Evolutionary conservation across 2,329 filamentous ascomycete genomes (phyloP).

Genomic region (Fusarium verticillioides): DNA sequence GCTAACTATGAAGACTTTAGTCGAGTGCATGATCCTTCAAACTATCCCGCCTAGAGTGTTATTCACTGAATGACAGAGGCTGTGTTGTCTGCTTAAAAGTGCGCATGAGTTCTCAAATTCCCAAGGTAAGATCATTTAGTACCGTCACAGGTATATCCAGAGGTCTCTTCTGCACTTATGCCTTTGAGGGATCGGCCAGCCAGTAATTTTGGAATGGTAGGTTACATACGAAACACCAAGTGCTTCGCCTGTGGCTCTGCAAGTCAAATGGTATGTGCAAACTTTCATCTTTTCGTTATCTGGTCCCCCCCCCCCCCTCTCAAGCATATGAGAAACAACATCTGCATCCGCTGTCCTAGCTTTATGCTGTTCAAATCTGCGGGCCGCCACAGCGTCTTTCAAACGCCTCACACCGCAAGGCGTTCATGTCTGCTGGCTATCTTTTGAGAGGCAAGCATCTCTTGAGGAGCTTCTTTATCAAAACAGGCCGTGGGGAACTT

Average conservation of each 20-base stretch:
- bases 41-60: conserved; percentile 3
- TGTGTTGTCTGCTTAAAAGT: conserved; percentile 26
- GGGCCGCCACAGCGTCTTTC: not conserved
- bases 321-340: not conserved
- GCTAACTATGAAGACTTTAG: not conserved
- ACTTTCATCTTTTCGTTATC: not conserved
- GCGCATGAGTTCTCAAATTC: conserved; percentile 49
- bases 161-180: not conserved
- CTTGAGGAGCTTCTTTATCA: conserved; percentile 7
- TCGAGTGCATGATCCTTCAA: conserved; percentile 17
- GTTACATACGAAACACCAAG: not conserved
- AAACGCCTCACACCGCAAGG: not conserved
- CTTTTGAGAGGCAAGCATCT: conserved; percentile 6
- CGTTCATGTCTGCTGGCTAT: not conserved
- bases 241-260: not conserved
- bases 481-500: conserved; percentile 1
- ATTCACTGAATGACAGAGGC: conserved; percentile 21
- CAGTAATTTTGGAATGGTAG: not conserved
- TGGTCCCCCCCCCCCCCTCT: not conserved
- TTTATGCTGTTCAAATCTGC: not conserved
- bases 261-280: conserved; percentile 23
- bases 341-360: not conserved
- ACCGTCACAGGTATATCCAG: not conserved
- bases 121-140: conserved; percentile 43
- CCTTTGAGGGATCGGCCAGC: not conserved